Evolutionary conservation across 1,284 basidiomycete genomes (phyloP).

Genomic region (Trichosporon sp.): DNA sequence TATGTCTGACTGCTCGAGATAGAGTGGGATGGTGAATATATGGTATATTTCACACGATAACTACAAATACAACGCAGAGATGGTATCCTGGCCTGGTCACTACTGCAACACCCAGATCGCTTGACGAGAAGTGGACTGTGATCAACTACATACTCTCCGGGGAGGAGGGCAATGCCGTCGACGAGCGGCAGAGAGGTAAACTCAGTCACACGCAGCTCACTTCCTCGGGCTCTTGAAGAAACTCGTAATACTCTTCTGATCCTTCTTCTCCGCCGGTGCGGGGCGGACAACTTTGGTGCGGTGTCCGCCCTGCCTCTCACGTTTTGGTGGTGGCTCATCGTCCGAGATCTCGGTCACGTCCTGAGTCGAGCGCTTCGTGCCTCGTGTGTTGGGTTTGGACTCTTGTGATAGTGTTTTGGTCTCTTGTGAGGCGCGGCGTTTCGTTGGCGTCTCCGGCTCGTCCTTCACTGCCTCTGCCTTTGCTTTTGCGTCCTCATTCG

Average conservation of each 20-base stretch:
- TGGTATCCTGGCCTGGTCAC: too few species aligned
- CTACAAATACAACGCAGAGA: too few species aligned
- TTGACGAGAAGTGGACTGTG: too few species aligned
- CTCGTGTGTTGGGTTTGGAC: not conserved
- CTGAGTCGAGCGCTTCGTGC: not conserved
- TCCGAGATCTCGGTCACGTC: not conserved
- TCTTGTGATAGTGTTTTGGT: not conserved
- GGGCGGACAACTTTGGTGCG: slow-evolving; percentile 33
- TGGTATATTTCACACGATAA: too few species aligned
- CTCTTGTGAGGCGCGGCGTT: not conserved
- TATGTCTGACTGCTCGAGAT: too few species aligned
- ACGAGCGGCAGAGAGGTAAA: too few species aligned
- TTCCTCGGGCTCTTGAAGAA: slow-evolving; percentile 36
- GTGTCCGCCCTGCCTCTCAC: slow-evolving; percentile 22
- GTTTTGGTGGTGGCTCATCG: slow-evolving; percentile 2
- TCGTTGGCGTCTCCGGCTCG: not conserved
- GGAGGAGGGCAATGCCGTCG: too few species aligned
- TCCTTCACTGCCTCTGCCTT: not conserved
- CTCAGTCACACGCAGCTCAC: too few species aligned
- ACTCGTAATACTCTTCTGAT: slow-evolving; percentile 38
- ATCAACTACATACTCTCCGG: too few species aligned
- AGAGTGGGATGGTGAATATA: too few species aligned
- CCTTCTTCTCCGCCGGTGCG: slow-evolving; percentile 17
- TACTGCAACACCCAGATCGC: too few species aligned
- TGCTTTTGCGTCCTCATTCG: not conserved